Percentiles rank a stretch among this genome's conserved stretches.
These are phyloP conservation scores for Phytophthora hibernalis DNA, from an alignment of 352 stramenopile species.

Conservation along the genomic window DNA sequence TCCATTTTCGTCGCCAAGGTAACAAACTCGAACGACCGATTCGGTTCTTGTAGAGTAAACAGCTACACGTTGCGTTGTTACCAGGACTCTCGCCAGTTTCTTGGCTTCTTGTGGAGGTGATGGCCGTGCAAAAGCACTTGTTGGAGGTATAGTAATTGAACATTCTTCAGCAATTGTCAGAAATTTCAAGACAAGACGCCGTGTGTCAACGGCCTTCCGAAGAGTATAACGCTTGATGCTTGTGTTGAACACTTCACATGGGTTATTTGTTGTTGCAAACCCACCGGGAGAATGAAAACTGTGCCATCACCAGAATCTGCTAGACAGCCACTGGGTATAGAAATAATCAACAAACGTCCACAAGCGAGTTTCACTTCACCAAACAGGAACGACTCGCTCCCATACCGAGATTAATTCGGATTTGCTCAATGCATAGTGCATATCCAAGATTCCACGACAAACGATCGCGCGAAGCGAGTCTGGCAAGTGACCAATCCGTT, in stretches of 20 bases:
- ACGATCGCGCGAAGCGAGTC: not conserved
- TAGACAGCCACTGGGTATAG: no score
- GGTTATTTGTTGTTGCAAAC: conserved; percentile 27
- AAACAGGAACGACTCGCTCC: not conserved
- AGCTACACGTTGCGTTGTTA: not conserved
- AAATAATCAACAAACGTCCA: conserved; percentile 16
- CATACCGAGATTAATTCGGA: not conserved
- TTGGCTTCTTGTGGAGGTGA: conserved; percentile 5
- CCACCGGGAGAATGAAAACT: conserved; percentile 15
- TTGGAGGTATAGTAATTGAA: not conserved
- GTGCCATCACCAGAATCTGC: conserved; percentile 4
- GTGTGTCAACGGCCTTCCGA: not conserved
- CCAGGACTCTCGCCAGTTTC: not conserved
- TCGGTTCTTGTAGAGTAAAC: not conserved
- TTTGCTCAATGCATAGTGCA: conserved; percentile 1
- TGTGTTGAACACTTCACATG: conserved; percentile 18
- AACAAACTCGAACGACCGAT: not conserved
- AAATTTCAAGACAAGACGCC: not conserved
- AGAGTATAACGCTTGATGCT: not conserved
- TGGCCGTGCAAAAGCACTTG: not conserved
- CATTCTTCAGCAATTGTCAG: conserved; percentile 8
- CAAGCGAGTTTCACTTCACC: not conserved
- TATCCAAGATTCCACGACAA: conserved; percentile 4
- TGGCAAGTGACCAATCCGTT: conserved; percentile 16
- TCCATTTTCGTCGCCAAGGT: not conserved